Conservation (phyloP, 495 filamentous ascomycete species). For the Podospora anserina region DNA sequence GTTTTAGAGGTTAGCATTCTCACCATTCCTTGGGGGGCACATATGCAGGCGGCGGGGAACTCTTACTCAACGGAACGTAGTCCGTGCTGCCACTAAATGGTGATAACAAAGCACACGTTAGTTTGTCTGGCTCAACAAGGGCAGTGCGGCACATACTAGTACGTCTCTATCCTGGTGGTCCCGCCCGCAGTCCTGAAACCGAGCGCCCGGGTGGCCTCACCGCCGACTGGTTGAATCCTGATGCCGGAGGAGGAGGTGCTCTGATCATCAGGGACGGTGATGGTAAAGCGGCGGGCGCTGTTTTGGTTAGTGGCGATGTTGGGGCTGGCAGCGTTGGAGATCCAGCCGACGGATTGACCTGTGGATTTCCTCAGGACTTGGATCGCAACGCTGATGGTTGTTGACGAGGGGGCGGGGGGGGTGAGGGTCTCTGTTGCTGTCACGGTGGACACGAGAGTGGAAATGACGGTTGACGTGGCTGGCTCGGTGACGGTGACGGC, state of each 20-base stretch:
- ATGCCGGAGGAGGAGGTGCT: not conserved
- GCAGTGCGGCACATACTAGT: not conserved
- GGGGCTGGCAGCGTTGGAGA: slow-evolving; percentile 3
- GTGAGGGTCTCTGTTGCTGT: not conserved
- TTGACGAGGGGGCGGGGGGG: not conserved
- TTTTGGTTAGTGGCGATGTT: not conserved
- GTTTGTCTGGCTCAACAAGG: not conserved
- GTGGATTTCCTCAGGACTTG: not conserved
- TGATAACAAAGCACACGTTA: not conserved
- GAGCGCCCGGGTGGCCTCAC: not conserved
- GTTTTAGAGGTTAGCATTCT: not conserved
- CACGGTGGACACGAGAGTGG: not conserved
- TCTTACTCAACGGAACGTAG: not conserved
- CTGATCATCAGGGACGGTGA: not conserved
- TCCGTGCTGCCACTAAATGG: not conserved
- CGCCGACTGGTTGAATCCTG: not conserved
- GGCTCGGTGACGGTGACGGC: slow-evolving; percentile 4
- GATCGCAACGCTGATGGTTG: not conserved
- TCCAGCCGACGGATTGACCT: not conserved
- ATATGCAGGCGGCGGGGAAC: too few relatives aligned
- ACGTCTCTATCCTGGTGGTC: not conserved
- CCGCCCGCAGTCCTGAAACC: not conserved
- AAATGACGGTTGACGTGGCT: slow-evolving; percentile 8
- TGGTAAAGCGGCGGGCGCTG: not conserved
- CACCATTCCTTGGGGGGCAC: too few relatives aligned